Evolutionary conservation across 2,329 filamentous ascomycete species (phyloP).

Genomic region (Colletotrichum chlorophyti): DNA sequence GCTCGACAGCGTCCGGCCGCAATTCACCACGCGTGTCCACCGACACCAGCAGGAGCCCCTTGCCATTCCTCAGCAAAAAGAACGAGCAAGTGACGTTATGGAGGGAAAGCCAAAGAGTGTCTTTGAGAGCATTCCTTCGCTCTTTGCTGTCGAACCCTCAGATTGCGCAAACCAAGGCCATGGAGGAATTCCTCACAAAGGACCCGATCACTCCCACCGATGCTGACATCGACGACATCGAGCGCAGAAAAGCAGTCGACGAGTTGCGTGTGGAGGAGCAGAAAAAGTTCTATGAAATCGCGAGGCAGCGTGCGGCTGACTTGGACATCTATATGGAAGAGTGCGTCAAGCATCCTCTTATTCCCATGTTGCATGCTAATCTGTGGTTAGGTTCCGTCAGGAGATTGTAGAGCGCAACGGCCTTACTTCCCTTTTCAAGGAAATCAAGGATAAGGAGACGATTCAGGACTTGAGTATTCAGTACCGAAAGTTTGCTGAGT

Average conservation of each 20-base stretch:
- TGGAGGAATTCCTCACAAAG: conserved; percentile 81
- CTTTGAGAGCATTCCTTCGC: conserved; percentile 87
- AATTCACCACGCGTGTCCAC: conserved; percentile 51
- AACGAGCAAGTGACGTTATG: conserved; percentile 59
- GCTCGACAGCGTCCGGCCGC: conserved; percentile 43
- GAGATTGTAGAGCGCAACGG: conserved; percentile 78
- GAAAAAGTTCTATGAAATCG: conserved; percentile 93
- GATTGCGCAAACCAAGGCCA: conserved; percentile 81
- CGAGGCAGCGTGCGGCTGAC: conserved; percentile 85
- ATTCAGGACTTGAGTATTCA: conserved; percentile 91
- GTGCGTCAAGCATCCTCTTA: conserved; percentile 55
- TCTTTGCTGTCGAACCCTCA: conserved; percentile 84
- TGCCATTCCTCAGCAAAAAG: conserved; percentile 37
- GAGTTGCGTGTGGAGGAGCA: conserved; percentile 91
- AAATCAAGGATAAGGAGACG: conserved; percentile 88
- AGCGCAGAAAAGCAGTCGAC: conserved; percentile 81
- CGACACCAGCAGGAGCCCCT: conserved; percentile 47
- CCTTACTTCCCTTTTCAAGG: conserved; percentile 88
- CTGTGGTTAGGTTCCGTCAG: conserved; percentile 61
- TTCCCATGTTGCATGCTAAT: conserved; percentile 30
- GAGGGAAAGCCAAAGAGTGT: conserved; percentile 90
- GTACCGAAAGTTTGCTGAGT: conserved; percentile 98
- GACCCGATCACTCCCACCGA: conserved; percentile 78
- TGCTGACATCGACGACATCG: conserved; percentile 84
- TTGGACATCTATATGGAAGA: conserved; percentile 98